Percentiles rank a stretch among this genome's conserved stretches.
phyloP scores from a whole-genome alignment of 192 early-diverging fungal genomes.

The Linnemannia hyalina region DNA sequence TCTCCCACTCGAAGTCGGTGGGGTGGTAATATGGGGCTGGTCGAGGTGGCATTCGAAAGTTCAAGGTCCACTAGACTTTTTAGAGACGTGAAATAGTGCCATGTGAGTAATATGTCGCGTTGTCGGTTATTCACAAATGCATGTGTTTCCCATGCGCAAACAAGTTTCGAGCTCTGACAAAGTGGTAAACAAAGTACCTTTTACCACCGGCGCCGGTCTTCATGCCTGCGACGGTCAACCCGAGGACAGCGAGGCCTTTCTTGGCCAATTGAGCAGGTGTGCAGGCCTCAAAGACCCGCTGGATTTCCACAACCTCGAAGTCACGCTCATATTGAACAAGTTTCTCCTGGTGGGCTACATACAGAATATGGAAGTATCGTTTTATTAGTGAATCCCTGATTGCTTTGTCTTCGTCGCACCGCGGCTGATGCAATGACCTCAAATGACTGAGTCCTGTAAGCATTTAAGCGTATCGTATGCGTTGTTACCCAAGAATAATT shows the following conservation, averaged over 20 bases:
- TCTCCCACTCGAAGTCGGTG: constrained; percentile 76
- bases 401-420: neutral
- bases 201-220: constrained; percentile 79
- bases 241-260: constrained; percentile 73
- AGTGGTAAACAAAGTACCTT: constrained; percentile 48
- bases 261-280: constrained; percentile 74
- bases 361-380: neutral
- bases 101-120: neutral
- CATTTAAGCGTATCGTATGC: neutral
- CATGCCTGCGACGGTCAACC: constrained; percentile 69
- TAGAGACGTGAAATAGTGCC: neutral
- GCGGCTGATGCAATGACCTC: neutral
- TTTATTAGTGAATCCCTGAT: too few species aligned
- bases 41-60: constrained; percentile 64
- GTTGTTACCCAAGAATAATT: constrained; percentile 44
- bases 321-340: constrained; percentile 69
- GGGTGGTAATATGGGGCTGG: constrained; percentile 63
- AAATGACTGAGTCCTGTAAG: neutral
- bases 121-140: neutral
- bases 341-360: constrained; percentile 63
- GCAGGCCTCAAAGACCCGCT: constrained; percentile 58
- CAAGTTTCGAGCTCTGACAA: neutral
- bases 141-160: neutral
- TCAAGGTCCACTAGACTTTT: constrained; percentile 78
- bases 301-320: constrained; percentile 62